Conservation (phyloP, 495 filamentous ascomycete species). For the Collariella sp. region DNA sequence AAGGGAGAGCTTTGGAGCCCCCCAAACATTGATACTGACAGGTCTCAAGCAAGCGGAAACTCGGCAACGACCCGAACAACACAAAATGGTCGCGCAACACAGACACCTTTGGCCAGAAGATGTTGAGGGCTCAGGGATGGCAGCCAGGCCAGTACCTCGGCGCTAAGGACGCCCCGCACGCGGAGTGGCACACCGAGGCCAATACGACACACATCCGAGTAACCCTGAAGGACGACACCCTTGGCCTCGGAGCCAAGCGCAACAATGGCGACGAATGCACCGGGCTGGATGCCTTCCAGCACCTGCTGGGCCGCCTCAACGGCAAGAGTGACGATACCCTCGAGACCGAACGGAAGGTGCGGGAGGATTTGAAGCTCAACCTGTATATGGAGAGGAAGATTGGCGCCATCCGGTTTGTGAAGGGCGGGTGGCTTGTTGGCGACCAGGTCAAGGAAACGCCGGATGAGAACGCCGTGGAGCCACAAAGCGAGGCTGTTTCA, state of each 20-base stretch:
- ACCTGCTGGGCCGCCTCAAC: slow-evolving; percentile 78
- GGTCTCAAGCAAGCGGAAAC: slow-evolving; percentile 59
- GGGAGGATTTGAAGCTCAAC: slow-evolving; percentile 55
- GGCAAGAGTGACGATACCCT: slow-evolving; percentile 67
- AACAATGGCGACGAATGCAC: slow-evolving; percentile 63
- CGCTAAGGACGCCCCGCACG: slow-evolving; percentile 59
- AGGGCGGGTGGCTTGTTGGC: slow-evolving; percentile 67
- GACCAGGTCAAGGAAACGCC: slow-evolving; percentile 34
- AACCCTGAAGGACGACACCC: slow-evolving; percentile 74
- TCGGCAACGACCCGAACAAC: slow-evolving; percentile 87
- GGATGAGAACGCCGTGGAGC: slow-evolving; percentile 1
- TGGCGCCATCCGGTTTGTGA: slow-evolving; percentile 70
- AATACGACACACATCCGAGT: slow-evolving; percentile 73
- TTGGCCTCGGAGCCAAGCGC: slow-evolving; percentile 74
- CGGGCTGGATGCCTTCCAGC: slow-evolving; percentile 75
- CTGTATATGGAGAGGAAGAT: slow-evolving; percentile 61
- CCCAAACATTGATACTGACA: neutral
- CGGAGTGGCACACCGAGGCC: slow-evolving; percentile 63
- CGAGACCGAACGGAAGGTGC: slow-evolving; percentile 52
- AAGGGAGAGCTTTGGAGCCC: slow-evolving; percentile 13
- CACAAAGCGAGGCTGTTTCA: neutral
- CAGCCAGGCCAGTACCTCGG: slow-evolving; percentile 74
- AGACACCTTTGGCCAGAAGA: slow-evolving; percentile 72
- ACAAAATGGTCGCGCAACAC: slow-evolving; percentile 81
- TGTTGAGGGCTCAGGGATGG: slow-evolving; percentile 85